A percentile compares a stretch with the other conserved stretches of the same genome.
Evolutionary conservation across 768 basidiomycete genomes (phyloP).

Genomic region (Kondoa subrosea): DNA sequence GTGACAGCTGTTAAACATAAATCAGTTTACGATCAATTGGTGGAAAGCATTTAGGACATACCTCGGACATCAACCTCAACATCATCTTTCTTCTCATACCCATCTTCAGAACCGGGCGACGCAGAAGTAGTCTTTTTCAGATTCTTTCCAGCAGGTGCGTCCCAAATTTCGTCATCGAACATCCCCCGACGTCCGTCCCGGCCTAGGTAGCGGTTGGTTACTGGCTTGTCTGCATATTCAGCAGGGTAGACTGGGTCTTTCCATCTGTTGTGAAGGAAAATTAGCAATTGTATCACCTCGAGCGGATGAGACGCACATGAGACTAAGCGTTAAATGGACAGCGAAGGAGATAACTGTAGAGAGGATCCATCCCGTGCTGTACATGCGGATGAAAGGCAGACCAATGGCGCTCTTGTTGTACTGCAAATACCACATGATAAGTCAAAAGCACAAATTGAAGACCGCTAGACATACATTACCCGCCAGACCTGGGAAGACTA

Average conservation of each 20-base stretch:
- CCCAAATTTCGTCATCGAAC: background rate
- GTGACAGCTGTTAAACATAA: too few species aligned
- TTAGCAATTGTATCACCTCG: too few species aligned
- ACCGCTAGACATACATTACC: background rate
- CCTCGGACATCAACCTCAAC: background rate
- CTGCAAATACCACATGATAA: background rate
- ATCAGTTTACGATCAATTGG: too few species aligned
- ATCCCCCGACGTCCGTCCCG: background rate
- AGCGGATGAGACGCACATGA: background rate
- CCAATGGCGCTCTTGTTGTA: background rate
- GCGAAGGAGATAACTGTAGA: background rate
- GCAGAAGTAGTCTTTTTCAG: background rate
- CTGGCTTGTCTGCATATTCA: background rate
- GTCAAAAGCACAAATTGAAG: background rate
- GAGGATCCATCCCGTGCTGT: background rate
- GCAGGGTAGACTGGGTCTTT: background rate
- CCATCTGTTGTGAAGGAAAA: background rate
- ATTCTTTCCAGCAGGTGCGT: background rate
- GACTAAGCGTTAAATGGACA: background rate
- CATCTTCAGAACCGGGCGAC: background rate
- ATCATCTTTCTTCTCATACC: background rate
- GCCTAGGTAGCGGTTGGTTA: background rate
- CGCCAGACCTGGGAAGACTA: background rate
- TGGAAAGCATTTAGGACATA: too few species aligned
- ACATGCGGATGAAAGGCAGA: background rate